Base-by-base conservation (phyloP, 2,329 filamentous ascomycete species). In the Trichoderma arundinaceum region DNA sequence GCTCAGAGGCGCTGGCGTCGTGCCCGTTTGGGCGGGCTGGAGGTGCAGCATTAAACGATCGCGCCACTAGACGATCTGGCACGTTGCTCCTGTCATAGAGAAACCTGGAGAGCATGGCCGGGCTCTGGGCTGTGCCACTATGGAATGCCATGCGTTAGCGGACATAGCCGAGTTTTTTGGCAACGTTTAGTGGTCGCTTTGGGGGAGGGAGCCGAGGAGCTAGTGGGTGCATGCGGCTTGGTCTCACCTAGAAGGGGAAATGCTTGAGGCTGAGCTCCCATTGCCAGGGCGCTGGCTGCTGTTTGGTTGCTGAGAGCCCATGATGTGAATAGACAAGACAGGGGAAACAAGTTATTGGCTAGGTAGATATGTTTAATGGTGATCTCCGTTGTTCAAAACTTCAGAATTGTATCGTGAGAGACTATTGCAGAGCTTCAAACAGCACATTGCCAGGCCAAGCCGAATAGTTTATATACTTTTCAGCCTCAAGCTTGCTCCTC, bases 21-120 rank as follows among this genome's bases (percentile, higher is more conserved):
- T 46, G 32, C 2, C 39, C 49, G 3, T 35, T 28, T 28, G 22
- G 22, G 17, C 28, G 33, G 35, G 7, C 28, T 28, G 32, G 49
- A 33, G 48, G n/a, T 5, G 46, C 17, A 19, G 49, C 59, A 63
- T 54, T 17, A 33, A 53, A 63, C 28, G 46, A 65, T 52, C 54
- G 39, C 17, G 64, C 65, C 60, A 66, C 65, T 12, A 66, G 51
- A 19, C 65, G 65, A 64, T 66, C 65, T 13, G 52, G 33, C 17
- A 64, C 19, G 38, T 28, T 41, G 53, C 52, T 64, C 22, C 51
- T 58, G 43, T 66, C 59, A 43, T 66, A 39, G 35, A 66, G 43
- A 32, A 64, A 66, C 28, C 52, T 38, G 35, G 35, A 39, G 51
- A 66, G 43, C 59, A 66, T 58, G 17, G 46, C 38, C 6, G 57